These are phyloP conservation scores for Cercospora janseana DNA, from an alignment of 2,329 filamentous ascomycete species.

Conservation along the genomic window DNA sequence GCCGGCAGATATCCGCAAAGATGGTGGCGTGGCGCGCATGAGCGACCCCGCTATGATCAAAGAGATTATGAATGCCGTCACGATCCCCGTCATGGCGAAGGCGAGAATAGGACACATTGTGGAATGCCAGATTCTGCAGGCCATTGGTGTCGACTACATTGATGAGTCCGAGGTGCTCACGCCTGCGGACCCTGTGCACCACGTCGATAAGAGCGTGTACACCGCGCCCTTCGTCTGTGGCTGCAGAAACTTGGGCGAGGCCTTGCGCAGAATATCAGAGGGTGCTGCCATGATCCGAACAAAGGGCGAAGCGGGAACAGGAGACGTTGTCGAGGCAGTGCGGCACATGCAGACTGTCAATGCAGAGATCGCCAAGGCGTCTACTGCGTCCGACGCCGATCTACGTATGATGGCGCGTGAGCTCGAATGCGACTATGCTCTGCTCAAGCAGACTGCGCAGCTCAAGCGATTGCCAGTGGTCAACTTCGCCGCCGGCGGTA, in stretches of 20 bases:
- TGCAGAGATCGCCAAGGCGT: slow-evolving; percentile 72
- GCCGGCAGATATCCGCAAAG: slow-evolving; percentile 86
- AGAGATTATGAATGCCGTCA: slow-evolving; percentile 91
- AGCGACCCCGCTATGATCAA: slow-evolving; percentile 91
- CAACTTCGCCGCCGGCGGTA: slow-evolving; percentile 96
- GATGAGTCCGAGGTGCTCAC: slow-evolving; percentile 98
- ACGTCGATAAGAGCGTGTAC: slow-evolving; percentile 86
- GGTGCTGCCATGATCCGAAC: slow-evolving; percentile 98
- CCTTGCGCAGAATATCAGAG: slow-evolving; percentile 83
- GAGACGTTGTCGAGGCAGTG: slow-evolving; percentile 94
- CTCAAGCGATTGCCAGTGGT: slow-evolving; percentile 88
- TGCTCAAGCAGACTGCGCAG: slow-evolving; percentile 84
- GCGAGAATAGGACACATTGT: slow-evolving; percentile 96
- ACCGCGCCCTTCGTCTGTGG: slow-evolving; percentile 91
- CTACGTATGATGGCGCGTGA: slow-evolving; percentile 78
- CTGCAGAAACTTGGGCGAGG: slow-evolving; percentile 91
- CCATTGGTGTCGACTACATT: slow-evolving; percentile 94
- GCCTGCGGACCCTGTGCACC: slow-evolving; percentile 83
- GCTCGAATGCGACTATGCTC: slow-evolving; percentile 70
- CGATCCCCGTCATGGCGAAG: slow-evolving; percentile 99
- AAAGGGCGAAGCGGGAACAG: slow-evolving; percentile 96
- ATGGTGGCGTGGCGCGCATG: slow-evolving; percentile 96
- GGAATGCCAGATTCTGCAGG: slow-evolving; percentile 95
- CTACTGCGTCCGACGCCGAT: slow-evolving; percentile 64
- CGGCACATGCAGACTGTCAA: slow-evolving; percentile 92